These are phyloP conservation scores for Curvularia lunata DNA, from an alignment of 2,329 filamentous ascomycete species.

Conservation along the genomic window DNA sequence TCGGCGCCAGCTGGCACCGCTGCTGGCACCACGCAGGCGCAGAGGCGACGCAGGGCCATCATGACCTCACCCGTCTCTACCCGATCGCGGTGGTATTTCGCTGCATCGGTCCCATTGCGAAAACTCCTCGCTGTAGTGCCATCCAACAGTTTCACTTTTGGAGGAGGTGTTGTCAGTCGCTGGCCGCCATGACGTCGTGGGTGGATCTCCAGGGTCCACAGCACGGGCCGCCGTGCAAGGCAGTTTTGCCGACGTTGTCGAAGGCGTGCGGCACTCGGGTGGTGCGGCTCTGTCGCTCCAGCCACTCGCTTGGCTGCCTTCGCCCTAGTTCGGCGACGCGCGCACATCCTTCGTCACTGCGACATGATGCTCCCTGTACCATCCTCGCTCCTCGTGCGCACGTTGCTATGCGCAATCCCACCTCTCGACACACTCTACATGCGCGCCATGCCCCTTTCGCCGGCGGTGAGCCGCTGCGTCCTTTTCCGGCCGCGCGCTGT, in stretches of 20 bases:
- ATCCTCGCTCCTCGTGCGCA: constrained; percentile 14
- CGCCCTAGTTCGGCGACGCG: constrained; percentile 27
- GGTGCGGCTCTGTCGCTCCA: constrained; percentile 21
- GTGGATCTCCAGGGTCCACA: constrained; percentile 37
- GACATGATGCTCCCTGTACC: constrained; percentile 13
- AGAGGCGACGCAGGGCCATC: neutral
- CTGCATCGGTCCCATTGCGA: constrained; percentile 20
- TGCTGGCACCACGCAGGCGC: neutral
- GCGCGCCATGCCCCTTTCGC: constrained; percentile 12
- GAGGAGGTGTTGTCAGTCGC: constrained; percentile 18
- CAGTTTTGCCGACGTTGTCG: constrained; percentile 16
- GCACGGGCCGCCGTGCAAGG: constrained; percentile 24
- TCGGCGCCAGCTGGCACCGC: constrained; percentile 8
- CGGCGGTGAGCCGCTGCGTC: constrained; percentile 24
- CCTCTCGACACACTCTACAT: constrained; percentile 10
- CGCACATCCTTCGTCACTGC: constrained; percentile 28
- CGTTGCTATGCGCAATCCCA: constrained; percentile 15
- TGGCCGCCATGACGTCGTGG: constrained; percentile 36
- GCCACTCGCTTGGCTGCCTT: neutral
- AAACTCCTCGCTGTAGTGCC: constrained; percentile 31
- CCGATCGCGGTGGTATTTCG: constrained; percentile 31
- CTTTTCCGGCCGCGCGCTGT: constrained; percentile 33
- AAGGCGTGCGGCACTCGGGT: neutral
- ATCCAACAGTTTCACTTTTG: constrained; percentile 43
- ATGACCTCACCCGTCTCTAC: constrained; percentile 14